Base-by-base conservation (phyloP, 768 basidiomycete genomes). In the Leccinum boreale region DNA sequence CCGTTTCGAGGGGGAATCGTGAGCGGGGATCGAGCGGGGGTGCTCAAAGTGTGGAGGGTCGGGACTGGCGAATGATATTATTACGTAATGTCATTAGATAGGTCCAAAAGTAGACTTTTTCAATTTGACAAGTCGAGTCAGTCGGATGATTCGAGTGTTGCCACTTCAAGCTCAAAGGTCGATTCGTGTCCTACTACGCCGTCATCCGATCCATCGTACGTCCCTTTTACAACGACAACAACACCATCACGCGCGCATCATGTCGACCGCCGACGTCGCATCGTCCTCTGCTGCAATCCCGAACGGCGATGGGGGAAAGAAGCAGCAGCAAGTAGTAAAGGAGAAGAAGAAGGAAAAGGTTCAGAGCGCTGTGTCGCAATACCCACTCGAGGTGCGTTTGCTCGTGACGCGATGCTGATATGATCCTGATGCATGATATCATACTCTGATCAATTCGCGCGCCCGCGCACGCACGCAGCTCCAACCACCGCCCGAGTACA, bases 1-100 rank as follows among this genome's bases (percentile, higher is more conserved):
- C 94, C 96, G 1, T 98, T 98, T 74, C 82, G 91, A 55, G 94
- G 93, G 24, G 91, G 93, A 1, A 82, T 97, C 48, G 83, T 98
- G n/a, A 94, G 89, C 61, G 96, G 90, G 2, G 96, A 98, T 70
- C 80, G 92, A 49, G 81, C 87, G 21, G 97, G 97, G 3, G 86
- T 87, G 19, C 81, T 98, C 62, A 98, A 97, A 71, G 89, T 97
- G 1, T 98, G 90, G 89, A 80, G 86, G 57, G 82, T 90, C 21
- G 90, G 91, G 21, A 67, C 75, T 47, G 70, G 77, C 4, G 81
- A 82, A 31, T 74, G 65, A 55, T 45, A 21, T 19, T 19, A 46
- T 47, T 47, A 47, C 46, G 46, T 47, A 47, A 26, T 23, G 24
- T 48, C 3, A 48, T 9, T 26, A 7, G 50, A 51, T 45, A 61